Conservation (phyloP, 345 rosid genomes). For the Noccaea caerulescens region DNA sequence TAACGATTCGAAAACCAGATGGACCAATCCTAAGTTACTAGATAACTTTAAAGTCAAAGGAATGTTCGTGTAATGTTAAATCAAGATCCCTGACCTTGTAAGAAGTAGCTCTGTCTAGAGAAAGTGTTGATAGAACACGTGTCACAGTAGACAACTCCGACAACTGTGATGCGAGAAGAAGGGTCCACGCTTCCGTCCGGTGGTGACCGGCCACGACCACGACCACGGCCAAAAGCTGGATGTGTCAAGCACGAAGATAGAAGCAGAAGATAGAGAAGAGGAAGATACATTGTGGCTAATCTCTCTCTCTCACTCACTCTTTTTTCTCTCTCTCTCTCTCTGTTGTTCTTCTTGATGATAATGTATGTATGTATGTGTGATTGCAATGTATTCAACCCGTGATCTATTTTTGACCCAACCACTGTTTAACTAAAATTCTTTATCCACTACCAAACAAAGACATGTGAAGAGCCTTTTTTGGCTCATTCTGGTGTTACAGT, state of each 20-base stretch:
- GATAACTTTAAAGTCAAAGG: neutral
- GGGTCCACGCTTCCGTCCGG: slow-evolving; percentile 40
- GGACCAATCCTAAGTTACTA: neutral
- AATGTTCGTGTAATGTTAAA: neutral
- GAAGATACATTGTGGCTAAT: slow-evolving; percentile 52
- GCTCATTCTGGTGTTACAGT: slow-evolving; percentile 43
- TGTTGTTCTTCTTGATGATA: slow-evolving; percentile 33
- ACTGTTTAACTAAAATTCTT: slow-evolving; percentile 44
- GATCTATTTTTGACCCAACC: slow-evolving; percentile 62
- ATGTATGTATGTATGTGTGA: slow-evolving; percentile 39
- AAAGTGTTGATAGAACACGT: slow-evolving; percentile 63
- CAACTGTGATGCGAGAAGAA: slow-evolving; percentile 66
- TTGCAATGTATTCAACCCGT: slow-evolving; percentile 60
- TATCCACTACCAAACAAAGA: slow-evolving; percentile 74
- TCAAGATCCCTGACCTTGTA: slow-evolving; percentile 61
- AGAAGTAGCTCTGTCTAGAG: slow-evolving; percentile 83
- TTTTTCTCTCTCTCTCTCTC: slow-evolving; percentile 10
- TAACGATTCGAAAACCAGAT: neutral
- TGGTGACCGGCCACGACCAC: slow-evolving; percentile 37
- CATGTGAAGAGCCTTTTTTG: slow-evolving; percentile 74
- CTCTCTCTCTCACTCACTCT: slow-evolving; percentile 11
- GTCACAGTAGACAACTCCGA: slow-evolving; percentile 82
- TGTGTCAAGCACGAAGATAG: slow-evolving; percentile 48
- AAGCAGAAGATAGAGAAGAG: slow-evolving; percentile 40
- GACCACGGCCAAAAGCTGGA: slow-evolving; percentile 37